A percentile compares a stretch with the other conserved stretches of the same genome.
Conservation (phyloP, 2,329 filamentous ascomycete genomes). For the Colletotrichum sojae region DNA sequence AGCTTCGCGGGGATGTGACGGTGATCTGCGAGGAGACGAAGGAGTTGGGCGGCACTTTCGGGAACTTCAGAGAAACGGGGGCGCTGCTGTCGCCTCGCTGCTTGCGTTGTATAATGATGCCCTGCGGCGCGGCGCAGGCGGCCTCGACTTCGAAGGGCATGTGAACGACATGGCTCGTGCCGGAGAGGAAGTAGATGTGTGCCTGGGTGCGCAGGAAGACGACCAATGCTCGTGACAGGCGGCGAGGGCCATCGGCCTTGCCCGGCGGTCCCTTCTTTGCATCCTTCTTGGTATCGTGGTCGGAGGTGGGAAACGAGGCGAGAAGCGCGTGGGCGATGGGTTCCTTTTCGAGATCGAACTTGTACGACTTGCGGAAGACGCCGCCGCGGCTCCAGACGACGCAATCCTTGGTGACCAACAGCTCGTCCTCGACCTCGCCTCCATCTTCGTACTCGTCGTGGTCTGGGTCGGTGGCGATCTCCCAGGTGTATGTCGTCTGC, state of each 20-base stretch:
- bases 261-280: conserved; percentile 31
- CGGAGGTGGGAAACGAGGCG: conserved; percentile 79
- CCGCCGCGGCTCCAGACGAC: conserved; percentile 93
- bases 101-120: conserved; percentile 89
- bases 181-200: conserved; percentile 92
- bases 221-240: conserved; percentile 79
- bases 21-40: conserved; percentile 81
- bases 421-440: conserved; percentile 77
- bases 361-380: conserved; percentile 87
- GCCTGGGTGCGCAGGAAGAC: conserved; percentile 94
- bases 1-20: conserved; percentile 62
- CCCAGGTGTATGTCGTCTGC: conserved; percentile 81
- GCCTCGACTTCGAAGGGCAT: conserved; percentile 95
- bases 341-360: conserved; percentile 89
- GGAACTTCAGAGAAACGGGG: conserved; percentile 69
- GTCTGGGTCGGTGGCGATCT: conserved; percentile 63
- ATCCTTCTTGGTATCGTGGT: conserved; percentile 50
- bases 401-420: conserved; percentile 80
- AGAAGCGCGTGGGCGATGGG: conserved; percentile 88
- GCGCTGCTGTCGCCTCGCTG: conserved; percentile 66
- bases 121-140: conserved; percentile 85
- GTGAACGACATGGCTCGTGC: conserved; percentile 89
- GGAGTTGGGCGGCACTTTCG: conserved; percentile 82
- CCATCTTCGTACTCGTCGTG: conserved; percentile 52
- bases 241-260: conserved; percentile 36